phyloP scores from a whole-genome alignment of 1,139 yeast genomes.

The Sugiyamaella grinbergsii region DNA sequence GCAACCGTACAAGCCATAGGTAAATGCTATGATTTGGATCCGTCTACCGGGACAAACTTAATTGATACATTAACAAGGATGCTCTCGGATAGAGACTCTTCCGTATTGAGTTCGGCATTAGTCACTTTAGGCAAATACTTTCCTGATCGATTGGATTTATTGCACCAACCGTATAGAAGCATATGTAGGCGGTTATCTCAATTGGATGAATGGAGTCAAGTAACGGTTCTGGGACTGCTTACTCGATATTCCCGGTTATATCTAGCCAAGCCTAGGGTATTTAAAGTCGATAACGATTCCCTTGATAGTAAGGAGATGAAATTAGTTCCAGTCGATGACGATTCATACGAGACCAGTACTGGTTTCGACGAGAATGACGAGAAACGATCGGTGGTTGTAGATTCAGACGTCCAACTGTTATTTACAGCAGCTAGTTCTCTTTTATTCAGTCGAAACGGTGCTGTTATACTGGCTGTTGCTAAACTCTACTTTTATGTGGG shows the following conservation, averaged over 20 bases:
- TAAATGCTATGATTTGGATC: slow-evolving; percentile 56
- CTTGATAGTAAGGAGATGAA: neutral
- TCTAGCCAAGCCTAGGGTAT: slow-evolving; percentile 43
- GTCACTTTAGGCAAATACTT: slow-evolving; percentile 57
- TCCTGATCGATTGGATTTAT: slow-evolving; percentile 59
- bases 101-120: slow-evolving; percentile 73
- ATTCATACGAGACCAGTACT: no score
- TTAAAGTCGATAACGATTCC: neutral
- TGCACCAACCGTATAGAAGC: slow-evolving; percentile 73
- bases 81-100: slow-evolving; percentile 62
- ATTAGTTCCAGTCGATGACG: slow-evolving; percentile 28
- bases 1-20: slow-evolving; percentile 79
- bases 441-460: slow-evolving; percentile 56
- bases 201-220: slow-evolving; percentile 80
- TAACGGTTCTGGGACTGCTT: slow-evolving; percentile 59
- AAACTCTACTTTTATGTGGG: slow-evolving; percentile 58
- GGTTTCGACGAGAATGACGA: slow-evolving; percentile 1
- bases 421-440: slow-evolving; percentile 51
- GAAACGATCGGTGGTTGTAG: slow-evolving; percentile 40
- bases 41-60: slow-evolving; percentile 50
- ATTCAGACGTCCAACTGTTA: slow-evolving; percentile 60
- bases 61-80: slow-evolving; percentile 54
- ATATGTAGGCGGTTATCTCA: slow-evolving; percentile 56
- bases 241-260: slow-evolving; percentile 66
- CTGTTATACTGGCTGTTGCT: slow-evolving; percentile 63